Base-by-base conservation (phyloP, 2,329 filamentous ascomycete genomes). In the Penicillium rolfsii region DNA sequence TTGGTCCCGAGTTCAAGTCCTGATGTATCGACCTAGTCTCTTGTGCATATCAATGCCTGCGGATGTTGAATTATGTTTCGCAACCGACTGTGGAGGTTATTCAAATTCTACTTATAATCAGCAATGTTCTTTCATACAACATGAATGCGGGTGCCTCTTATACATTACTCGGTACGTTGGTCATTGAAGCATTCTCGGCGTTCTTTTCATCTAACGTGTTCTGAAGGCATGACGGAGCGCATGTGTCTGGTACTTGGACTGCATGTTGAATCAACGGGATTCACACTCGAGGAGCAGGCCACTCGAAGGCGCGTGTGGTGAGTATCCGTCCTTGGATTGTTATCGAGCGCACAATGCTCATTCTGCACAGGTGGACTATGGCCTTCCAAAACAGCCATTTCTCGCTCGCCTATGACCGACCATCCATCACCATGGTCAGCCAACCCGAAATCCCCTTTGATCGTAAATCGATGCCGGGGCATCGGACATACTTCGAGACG, bases 111-210 rank as follows among this genome's bases (percentile, higher is more conserved):
- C 76, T 88, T 22, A 84, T 88, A 28, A 85, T 88, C 30, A 84
- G 85, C 64, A 87, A 87, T 70, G 85, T 86, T 55, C 80, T 86
- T 41, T 85, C 84, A 1, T 86, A 86, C 71, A 86, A 86, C 67
- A 86, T 86, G 84, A 88, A 88, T 62, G 85, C 86, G 16, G 86
- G 86, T 8, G 85, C 86, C 30, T 84, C 85, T 9, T 88, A 87
- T 79, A 84, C 85, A 45, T 72, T 88, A 52, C 83, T 85, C 33
- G 84, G 80, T 79, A 65, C 63, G 73, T 67, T 41, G 12, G 24
- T 12, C 5, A 24, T n/a, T 12, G 5, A 16, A 28, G 19, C 19
- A 9, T 26, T 9, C 2, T 16, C 22, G 43, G 28, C 24, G 4
- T 81, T 8, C 81, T 79, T 62, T 43, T 30, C 58, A 61, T 81